A percentile compares a stretch with the other conserved stretches of the same genome.
Evolutionary conservation across 148 eudicot species (phyloP).

Genomic region (Arbutus unedo): DNA sequence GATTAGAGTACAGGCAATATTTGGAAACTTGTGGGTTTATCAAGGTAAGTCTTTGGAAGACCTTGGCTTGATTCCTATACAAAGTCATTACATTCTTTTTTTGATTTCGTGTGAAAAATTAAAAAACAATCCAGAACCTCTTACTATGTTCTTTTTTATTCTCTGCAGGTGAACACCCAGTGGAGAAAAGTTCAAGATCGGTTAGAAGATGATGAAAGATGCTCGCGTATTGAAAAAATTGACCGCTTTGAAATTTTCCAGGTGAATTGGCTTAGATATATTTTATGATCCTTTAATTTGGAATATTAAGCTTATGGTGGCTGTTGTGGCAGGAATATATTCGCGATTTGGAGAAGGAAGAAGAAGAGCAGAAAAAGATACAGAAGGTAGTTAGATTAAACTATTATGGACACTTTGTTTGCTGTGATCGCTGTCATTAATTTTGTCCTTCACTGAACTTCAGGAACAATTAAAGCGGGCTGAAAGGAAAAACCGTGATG

Average conservation of each 20-base stretch:
- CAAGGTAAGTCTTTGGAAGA: conserved; percentile 46
- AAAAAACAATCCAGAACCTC: background rate
- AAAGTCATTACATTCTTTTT: background rate
- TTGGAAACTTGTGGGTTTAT: conserved; percentile 82
- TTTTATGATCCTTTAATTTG: conserved; percentile 7
- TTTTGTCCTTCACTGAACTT: conserved; percentile 8
- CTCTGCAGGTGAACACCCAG: conserved; percentile 67
- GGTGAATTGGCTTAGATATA: conserved; percentile 31
- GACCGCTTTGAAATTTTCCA: conserved; percentile 85
- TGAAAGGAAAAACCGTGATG: conserved; percentile 92
- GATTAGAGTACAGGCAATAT: conserved; percentile 73
- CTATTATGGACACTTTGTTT: background rate
- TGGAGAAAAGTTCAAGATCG: conserved; percentile 98
- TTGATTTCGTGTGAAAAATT: background rate
- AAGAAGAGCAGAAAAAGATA: conserved; percentile 80
- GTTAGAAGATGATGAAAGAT: conserved; percentile 89
- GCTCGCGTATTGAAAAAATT: conserved; percentile 85
- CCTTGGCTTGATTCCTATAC: conserved; percentile 6
- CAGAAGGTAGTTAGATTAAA: conserved; percentile 51
- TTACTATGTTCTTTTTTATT: background rate
- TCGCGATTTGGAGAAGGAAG: conserved; percentile 89
- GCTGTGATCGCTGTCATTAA: conserved; percentile 14
- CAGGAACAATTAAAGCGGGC: conserved; percentile 76
- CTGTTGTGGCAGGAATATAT: conserved; percentile 73
- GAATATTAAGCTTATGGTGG: conserved; percentile 15